Conservation (phyloP, 1,284 basidiomycete genomes). For the Phellopilus nigrolimitatus region DNA sequence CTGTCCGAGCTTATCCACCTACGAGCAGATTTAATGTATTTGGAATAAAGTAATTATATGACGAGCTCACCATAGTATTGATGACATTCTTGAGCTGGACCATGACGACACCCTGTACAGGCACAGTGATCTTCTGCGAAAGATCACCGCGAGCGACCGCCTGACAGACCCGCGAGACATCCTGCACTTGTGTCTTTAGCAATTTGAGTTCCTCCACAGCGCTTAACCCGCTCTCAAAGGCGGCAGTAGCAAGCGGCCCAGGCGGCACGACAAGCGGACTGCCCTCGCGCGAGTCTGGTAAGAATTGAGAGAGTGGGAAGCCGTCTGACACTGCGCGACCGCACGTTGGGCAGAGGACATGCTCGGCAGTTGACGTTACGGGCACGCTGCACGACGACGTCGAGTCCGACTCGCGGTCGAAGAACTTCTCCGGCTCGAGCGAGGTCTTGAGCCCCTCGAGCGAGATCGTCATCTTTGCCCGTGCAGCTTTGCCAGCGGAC, state of each 20-base stretch:
- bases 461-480: conserved; percentile 33
- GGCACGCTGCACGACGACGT: conserved; percentile 38
- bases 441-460: conserved; percentile 41
- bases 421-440: conserved; percentile 31
- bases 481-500: conserved; percentile 14
- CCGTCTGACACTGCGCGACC: conserved; percentile 39
- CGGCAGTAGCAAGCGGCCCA: conserved; percentile 53
- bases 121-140: conserved; percentile 94
- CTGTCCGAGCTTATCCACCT: conserved; percentile 75
- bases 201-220: conserved; percentile 77
- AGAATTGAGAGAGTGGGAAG: conserved; percentile 12
- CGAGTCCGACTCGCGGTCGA: conserved; percentile 24
- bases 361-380: conserved; percentile 36
- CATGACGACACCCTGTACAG: conserved; percentile 95
- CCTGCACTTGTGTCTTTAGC: conserved; percentile 86
- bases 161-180: conserved; percentile 90
- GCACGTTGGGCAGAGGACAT: conserved; percentile 45
- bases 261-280: conserved; percentile 49
- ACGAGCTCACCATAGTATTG: conserved; percentile 80
- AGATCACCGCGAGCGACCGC: conserved; percentile 94
- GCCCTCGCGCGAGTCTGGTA: conserved; percentile 30
- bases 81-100: conserved; percentile 97
- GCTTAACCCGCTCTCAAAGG: conserved; percentile 57
- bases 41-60: conserved; percentile 11
- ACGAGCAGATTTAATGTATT: conserved; percentile 4